Evolutionary conservation across 2,329 filamentous ascomycete genomes (phyloP).

Genomic region (Talaromyces sp.): DNA sequence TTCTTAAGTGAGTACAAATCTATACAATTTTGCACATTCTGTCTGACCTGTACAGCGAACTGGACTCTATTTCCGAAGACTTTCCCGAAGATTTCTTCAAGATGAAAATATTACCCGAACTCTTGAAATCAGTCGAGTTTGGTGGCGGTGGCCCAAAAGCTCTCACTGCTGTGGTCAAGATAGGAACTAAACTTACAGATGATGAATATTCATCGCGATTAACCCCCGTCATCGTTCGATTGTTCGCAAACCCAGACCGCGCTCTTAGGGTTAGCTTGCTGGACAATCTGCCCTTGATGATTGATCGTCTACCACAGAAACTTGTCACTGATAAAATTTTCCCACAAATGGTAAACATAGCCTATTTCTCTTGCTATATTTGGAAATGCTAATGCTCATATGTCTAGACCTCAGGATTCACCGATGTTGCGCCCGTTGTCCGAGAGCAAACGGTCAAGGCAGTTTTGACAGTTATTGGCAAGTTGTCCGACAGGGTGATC

Average conservation of each 20-base stretch:
- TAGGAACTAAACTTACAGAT: conserved; percentile 75
- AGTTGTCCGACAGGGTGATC: conserved; percentile 85
- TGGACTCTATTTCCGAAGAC: conserved; percentile 83
- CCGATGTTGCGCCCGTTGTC: conserved; percentile 82
- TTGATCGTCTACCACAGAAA: conserved; percentile 81
- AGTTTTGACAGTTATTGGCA: conserved; percentile 77
- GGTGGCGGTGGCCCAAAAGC: conserved; percentile 92
- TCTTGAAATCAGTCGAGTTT: conserved; percentile 98
- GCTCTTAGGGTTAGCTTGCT: conserved; percentile 86
- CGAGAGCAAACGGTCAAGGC: conserved; percentile 95
- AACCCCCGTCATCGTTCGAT: conserved; percentile 76
- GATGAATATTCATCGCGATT: conserved; percentile 86
- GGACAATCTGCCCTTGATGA: conserved; percentile 84
- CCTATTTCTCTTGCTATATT: not conserved
- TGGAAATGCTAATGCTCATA: conserved; percentile 2
- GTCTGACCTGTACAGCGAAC: conserved; percentile 49
- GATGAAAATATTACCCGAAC: conserved; percentile 88
- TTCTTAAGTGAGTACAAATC: conserved; percentile 57
- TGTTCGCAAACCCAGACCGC: conserved; percentile 87
- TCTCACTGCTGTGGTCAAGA: conserved; percentile 82
- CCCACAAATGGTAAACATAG: conserved; percentile 69
- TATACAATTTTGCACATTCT: not conserved
- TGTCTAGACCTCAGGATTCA: conserved; percentile 82
- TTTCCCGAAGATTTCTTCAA: conserved; percentile 98
- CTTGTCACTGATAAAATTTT: conserved; percentile 95